Base-by-base conservation (phyloP, 441 rosid genomes). In the Lepidium campestre region DNA sequence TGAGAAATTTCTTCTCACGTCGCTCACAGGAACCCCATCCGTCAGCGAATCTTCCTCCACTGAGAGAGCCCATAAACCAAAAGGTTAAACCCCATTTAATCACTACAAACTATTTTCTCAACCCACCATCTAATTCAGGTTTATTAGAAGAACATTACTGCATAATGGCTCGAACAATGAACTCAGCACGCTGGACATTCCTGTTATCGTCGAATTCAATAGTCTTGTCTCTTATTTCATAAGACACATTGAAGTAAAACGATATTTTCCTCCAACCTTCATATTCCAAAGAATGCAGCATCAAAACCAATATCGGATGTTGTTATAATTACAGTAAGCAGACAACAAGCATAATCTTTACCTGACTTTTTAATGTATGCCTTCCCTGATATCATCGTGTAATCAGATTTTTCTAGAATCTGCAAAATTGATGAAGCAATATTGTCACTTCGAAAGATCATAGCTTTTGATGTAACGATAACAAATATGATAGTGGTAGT, bases 21-120 rank as follows among this genome's bases (percentile, higher is more conserved):
- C 87, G 81, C 57, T 93, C 98, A 68, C 91, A 93, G 7, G 97
- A 93, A 25, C 97, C 96, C 98, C 98, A 88, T 60, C 98, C 97
- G 57, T 93, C 96, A 41, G 94, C 83, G 46, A 86, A 90, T 76
- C 97, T 84, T 25, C 91, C 98, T 52, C 95, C 95, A 71, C 97
- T 93, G 57, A 19, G 4, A 27, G 1, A 22, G n/a, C 69, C 67
- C 71, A 65, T 49, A 65, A 39, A 58, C 61, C 48, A 44, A 12
- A 50, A 36, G 41, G n/a, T 62, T 19, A 61, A 22, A 56, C 35
- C 49, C 34, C 23, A 52, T 34, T 10, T 11, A 35, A 10, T 35
- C 48, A 67, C 8, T 14, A 12, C 46, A 73, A 5, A 61, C 45
- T 17, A 59, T 20, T 19, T 34, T 15, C 67, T 40, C 25, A 58